Conservation (phyloP, 331 rosid species). For the Malus hybrid region DNA sequence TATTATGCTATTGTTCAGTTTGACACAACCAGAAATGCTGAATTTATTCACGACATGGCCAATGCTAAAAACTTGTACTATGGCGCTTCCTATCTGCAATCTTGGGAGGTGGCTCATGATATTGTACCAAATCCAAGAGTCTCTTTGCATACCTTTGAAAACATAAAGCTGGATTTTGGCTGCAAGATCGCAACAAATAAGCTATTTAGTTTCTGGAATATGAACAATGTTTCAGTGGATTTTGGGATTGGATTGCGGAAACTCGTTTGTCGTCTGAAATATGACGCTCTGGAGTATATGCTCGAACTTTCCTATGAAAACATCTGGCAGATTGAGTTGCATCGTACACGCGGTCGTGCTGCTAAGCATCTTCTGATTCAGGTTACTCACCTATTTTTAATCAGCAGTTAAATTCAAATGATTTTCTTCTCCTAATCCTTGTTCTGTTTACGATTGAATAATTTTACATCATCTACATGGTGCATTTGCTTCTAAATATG, state of each 20-base stretch:
- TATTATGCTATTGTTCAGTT: slow-evolving; percentile 68
- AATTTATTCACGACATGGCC: slow-evolving; percentile 26
- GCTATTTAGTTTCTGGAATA: slow-evolving; percentile 39
- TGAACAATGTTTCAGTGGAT: slow-evolving; percentile 24
- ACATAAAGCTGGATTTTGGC: slow-evolving; percentile 55
- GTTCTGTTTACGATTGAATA: not conserved
- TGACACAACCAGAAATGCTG: slow-evolving; percentile 24
- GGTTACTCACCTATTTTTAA: slow-evolving; percentile 29
- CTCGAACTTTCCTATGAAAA: slow-evolving; percentile 68
- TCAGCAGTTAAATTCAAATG: too few species aligned
- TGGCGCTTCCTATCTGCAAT: slow-evolving; percentile 28
- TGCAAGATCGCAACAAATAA: slow-evolving; percentile 43
- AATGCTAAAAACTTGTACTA: slow-evolving; percentile 17
- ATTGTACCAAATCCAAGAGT: slow-evolving; percentile 45
- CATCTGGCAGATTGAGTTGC: slow-evolving; percentile 70
- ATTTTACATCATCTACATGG: not conserved
- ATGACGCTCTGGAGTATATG: slow-evolving; percentile 27
- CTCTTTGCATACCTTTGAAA: slow-evolving; percentile 25
- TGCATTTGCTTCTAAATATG: not conserved
- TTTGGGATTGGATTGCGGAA: slow-evolving; percentile 58
- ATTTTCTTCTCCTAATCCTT: not conserved
- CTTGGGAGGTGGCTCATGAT: slow-evolving; percentile 20
- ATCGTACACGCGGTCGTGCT: slow-evolving; percentile 22
- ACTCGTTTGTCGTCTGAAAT: slow-evolving; percentile 31
- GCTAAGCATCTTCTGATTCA: slow-evolving; percentile 60